phyloP scores from a whole-genome alignment of 306 rosid genomes.

The Calophaca sinica region DNA sequence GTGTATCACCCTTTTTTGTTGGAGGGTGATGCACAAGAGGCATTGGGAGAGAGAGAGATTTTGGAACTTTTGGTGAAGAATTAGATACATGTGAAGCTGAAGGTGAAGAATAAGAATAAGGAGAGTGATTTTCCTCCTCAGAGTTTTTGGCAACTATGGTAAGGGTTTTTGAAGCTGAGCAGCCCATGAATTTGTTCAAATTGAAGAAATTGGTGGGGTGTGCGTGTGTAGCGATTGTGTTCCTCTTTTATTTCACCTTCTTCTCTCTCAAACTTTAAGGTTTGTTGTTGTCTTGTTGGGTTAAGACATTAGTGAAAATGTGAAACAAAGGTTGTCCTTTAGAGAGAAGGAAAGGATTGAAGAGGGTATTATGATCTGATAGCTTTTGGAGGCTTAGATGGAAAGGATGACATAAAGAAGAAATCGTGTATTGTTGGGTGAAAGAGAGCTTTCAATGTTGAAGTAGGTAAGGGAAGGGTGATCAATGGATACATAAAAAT shows the following conservation, averaged over 20 bases:
- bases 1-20: constrained; percentile 75
- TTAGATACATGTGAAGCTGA: constrained; percentile 49
- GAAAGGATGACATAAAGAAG: constrained; percentile 46
- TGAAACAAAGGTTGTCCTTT: constrained; percentile 32
- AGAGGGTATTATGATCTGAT: constrained; percentile 22
- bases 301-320: background rate
- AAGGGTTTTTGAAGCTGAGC: constrained; percentile 74
- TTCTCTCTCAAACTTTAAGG: constrained; percentile 35
- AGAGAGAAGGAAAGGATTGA: background rate
- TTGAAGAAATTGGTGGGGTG: background rate
- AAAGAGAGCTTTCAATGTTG: constrained; percentile 51
- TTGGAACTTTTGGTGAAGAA: constrained; percentile 53
- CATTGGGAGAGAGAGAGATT: constrained; percentile 63
- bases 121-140: constrained; percentile 30
- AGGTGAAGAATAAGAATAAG: constrained; percentile 16
- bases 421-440: constrained; percentile 39
- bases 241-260: background rate
- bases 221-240: background rate
- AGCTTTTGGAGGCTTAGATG: constrained; percentile 44
- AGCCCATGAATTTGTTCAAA: constrained; percentile 66
- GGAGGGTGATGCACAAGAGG: constrained; percentile 87
- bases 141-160: constrained; percentile 52
- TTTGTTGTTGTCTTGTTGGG: constrained; percentile 33
- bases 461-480: constrained; percentile 47
- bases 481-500: constrained; percentile 36